These are phyloP conservation scores for Marasmius tenuissimus DNA, from an alignment of 1,284 basidiomycete genomes.

Conservation along the genomic window DNA sequence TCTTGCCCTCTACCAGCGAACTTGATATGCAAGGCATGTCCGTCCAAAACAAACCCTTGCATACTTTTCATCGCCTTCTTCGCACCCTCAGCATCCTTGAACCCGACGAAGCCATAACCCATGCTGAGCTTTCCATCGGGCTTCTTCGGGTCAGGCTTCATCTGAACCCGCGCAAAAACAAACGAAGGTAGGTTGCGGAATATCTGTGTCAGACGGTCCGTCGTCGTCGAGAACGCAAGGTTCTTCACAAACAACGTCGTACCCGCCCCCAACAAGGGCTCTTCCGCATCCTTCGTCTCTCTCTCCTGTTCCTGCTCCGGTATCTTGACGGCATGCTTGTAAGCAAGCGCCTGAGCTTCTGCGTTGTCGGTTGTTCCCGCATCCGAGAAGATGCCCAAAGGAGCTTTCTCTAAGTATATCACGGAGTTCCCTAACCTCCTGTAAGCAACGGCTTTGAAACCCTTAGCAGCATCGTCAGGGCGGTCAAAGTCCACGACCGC, in stretches of 20 bases:
- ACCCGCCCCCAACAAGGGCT: conserved; percentile 57
- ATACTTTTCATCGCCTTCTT: conserved; percentile 77
- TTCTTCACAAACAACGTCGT: conserved; percentile 96
- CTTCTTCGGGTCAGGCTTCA: conserved; percentile 83
- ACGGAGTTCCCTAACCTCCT: conserved; percentile 87
- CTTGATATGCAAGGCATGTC: conserved; percentile 81
- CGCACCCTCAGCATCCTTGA: conserved; percentile 76
- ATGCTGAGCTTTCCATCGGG: conserved; percentile 72
- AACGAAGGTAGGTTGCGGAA: conserved; percentile 84
- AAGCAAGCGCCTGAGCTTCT: conserved; percentile 21
- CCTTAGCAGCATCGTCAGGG: conserved; percentile 68
- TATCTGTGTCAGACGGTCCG: conserved; percentile 67
- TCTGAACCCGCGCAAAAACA: conserved; percentile 89
- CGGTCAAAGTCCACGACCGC: conserved; percentile 89
- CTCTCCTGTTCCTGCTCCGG: conserved; percentile 34
- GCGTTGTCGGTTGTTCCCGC: conserved; percentile 21
- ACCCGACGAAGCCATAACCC: conserved; percentile 97
- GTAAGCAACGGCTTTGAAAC: conserved; percentile 86
- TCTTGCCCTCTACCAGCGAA: conserved; percentile 88
- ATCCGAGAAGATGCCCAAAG: conserved; percentile 73
- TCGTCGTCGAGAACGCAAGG: conserved; percentile 86
- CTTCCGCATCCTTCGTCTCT: conserved; percentile 26
- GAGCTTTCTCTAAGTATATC: conserved; percentile 93
- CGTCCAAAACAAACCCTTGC: conserved; percentile 85
- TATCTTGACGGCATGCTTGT: conserved; percentile 45